phyloP scores from a whole-genome alignment of 2,329 filamentous ascomycete genomes.

The Cryphonectria naterciae region DNA sequence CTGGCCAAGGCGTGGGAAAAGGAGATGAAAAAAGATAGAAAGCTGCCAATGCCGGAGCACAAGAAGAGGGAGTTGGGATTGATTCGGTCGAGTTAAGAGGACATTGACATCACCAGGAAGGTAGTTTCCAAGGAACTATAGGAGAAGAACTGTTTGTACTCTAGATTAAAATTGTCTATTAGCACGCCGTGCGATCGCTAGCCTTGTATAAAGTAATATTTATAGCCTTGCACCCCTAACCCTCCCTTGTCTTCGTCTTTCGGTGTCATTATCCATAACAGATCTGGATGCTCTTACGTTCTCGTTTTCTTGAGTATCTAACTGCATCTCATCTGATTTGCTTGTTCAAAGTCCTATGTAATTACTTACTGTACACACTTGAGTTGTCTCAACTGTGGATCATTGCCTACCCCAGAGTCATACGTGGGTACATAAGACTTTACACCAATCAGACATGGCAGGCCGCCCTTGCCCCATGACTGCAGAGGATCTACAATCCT shows the following conservation, averaged over 20 bases:
- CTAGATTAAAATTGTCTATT: conserved; percentile 14
- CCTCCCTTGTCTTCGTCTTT: too few species aligned
- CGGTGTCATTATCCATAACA: not conserved
- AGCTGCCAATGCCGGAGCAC: conserved; percentile 1
- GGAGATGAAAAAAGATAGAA: not conserved
- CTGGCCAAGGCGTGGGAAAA: not conserved
- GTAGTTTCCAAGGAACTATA: too few species aligned
- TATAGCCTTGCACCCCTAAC: not conserved
- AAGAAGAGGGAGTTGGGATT: not conserved
- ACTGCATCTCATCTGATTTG: not conserved
- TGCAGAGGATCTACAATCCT: not conserved
- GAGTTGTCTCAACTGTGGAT: not conserved
- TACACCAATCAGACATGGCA: not conserved
- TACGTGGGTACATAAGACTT: not conserved
- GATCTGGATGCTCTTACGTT: not conserved
- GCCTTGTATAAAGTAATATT: not conserved
- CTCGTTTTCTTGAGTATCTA: not conserved
- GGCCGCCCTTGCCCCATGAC: not conserved
- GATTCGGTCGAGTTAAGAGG: not conserved
- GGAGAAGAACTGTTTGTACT: not conserved
- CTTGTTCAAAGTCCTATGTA: not conserved
- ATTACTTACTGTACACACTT: not conserved
- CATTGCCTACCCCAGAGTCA: not conserved
- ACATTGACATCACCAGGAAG: too few species aligned
- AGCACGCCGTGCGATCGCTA: not conserved